Base-by-base conservation (phyloP, 2,329 filamentous ascomycete species). In the Trichoderma brevicompactum region DNA sequence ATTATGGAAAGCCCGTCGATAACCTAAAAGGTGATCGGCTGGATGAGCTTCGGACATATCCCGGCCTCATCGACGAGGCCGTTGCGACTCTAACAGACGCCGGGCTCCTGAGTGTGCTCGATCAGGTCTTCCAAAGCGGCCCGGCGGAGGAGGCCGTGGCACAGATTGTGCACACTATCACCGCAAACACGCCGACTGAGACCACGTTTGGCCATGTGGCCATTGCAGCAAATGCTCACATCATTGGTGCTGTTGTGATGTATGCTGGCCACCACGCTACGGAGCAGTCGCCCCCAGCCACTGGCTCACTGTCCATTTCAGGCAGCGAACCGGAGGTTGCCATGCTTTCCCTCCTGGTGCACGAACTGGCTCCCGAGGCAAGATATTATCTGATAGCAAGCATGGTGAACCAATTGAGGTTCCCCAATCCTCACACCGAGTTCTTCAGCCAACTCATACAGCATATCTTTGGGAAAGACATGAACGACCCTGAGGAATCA, bases 401-500 rank as follows among this genome's bases (percentile, higher is more conserved):
- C 69, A 92, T 99, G 74, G 86, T 92, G 65, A 96, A 98, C 77
- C 94, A 98, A 78, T 85, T 99, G 55, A 91, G 95, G 67, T 96
- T 90, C 76, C 92, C 94, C 10, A 96, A 93, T 74, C 88, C 89
- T 55, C 89, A 96, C 73, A 99, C 95, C 12, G 90, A 94, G 73
- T 99, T 95, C 80, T 99, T 97, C 80, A 94, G 89, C 74, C 92
- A 93, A 72, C 86, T 90, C 13, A 82, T 98, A 49, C 83, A 98
- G 54, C 88, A 96, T 71, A 83, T 97, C 44, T 98, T 97, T 77
- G 92, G 89, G 19, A 86, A 87, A 68, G 91, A 95, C 79, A 81
- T 84, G 73, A 84, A 79, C 75, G 89, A 90, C 70, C 87, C 90
- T 15, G 91, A 95, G 73, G 92, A 94, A 72, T 85, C 84, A 1